A percentile compares a stretch with the other conserved stretches of the same genome.
Evolutionary conservation across 2,329 filamentous ascomycete species (phyloP).

Genomic region (Pestalotiopsis sp.): DNA sequence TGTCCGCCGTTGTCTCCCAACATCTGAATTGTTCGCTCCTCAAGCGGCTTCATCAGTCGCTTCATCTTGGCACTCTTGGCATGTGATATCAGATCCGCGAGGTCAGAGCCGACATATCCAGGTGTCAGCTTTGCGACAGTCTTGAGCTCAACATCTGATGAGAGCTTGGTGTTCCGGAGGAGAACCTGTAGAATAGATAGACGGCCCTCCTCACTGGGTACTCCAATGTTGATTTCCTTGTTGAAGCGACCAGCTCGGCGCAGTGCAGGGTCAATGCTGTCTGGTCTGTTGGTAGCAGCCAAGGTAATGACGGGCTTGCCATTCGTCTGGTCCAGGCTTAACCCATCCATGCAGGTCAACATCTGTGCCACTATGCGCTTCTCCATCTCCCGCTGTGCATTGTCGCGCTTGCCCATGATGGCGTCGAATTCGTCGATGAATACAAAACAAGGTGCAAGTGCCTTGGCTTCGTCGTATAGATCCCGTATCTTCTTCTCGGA

Average conservation of each 20-base stretch:
- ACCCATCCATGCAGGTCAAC: constrained; percentile 81
- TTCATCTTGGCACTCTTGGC: constrained; percentile 44
- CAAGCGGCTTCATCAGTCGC: constrained; percentile 27
- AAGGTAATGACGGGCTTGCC: constrained; percentile 82
- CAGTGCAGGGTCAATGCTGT: constrained; percentile 80
- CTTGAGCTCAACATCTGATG: constrained; percentile 72
- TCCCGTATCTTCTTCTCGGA: constrained; percentile 86
- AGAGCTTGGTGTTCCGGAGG: constrained; percentile 66
- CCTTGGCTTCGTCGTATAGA: constrained; percentile 85
- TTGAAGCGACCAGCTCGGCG: constrained; percentile 78
- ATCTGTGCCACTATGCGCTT: constrained; percentile 84
- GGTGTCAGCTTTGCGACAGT: constrained; percentile 82
- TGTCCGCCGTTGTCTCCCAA: not conserved
- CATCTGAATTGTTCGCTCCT: not conserved
- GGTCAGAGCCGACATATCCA: constrained; percentile 90
- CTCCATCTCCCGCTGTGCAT: constrained; percentile 85
- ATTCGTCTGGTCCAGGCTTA: constrained; percentile 71
- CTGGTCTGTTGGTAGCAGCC: constrained; percentile 86
- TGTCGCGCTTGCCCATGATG: constrained; percentile 85
- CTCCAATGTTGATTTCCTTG: constrained; percentile 82
- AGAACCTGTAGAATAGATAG: constrained; percentile 78
- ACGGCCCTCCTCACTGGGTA: constrained; percentile 78
- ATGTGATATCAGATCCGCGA: constrained; percentile 64
- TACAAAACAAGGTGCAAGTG: constrained; percentile 83
- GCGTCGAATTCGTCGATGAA: constrained; percentile 94